phyloP scores from a whole-genome alignment of 2,329 filamentous ascomycete genomes.

The Fusarium dimerum region DNA sequence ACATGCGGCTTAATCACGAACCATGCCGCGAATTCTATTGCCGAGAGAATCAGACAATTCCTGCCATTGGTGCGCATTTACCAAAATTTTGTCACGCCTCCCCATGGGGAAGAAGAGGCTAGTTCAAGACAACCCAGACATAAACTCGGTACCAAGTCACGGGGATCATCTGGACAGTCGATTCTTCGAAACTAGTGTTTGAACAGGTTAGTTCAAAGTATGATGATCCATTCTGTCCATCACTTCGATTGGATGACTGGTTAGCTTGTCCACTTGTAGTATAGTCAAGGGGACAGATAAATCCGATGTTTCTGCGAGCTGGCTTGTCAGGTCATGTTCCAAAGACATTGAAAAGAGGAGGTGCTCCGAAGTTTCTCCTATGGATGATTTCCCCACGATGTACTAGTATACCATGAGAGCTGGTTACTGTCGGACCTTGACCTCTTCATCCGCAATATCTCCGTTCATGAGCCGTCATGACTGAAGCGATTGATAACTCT shows the following conservation, averaged over 20 bases:
- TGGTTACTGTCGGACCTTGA: background rate
- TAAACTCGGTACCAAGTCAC: conserved; percentile 1
- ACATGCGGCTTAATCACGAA: background rate
- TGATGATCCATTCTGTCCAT: background rate
- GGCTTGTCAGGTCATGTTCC: background rate
- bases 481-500: background rate
- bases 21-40: conserved; percentile 2
- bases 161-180: background rate
- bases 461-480: background rate
- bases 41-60: background rate
- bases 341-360: background rate
- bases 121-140: background rate
- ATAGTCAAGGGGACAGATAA: conserved; percentile 2
- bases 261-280: background rate
- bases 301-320: conserved; percentile 27
- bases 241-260: conserved; percentile 4
- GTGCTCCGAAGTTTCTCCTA: conserved; percentile 27
- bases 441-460: background rate
- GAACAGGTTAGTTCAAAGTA: background rate
- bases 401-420: background rate
- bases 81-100: background rate
- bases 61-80: conserved; percentile 3
- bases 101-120: conserved; percentile 17
- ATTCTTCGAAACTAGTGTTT: background rate
- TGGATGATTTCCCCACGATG: background rate